A percentile compares a stretch with the other conserved stretches of the same genome.
phyloP scores from a whole-genome alignment of 2,329 filamentous ascomycete genomes.

The Chaetoscypha palmicola region DNA sequence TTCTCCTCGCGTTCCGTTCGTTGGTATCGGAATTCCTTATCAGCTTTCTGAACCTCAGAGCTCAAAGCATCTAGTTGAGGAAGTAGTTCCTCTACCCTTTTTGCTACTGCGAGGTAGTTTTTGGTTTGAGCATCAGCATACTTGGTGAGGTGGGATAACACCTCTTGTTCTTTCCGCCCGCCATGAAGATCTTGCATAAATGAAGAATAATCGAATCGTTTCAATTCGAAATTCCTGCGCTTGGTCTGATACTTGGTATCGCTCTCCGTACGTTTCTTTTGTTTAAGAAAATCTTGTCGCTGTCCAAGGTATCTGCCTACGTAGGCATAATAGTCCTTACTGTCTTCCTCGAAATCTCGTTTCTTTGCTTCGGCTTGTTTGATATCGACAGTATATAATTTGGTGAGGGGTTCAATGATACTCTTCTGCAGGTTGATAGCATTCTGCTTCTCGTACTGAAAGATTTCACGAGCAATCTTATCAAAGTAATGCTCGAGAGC shows the following conservation, averaged over 20 bases:
- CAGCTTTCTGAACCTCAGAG: constrained; percentile 81
- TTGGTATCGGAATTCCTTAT: constrained; percentile 95
- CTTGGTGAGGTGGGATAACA: constrained; percentile 86
- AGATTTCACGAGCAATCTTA: constrained; percentile 86
- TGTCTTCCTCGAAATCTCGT: constrained; percentile 97
- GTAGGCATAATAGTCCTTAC: constrained; percentile 96
- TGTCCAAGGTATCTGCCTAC: constrained; percentile 94
- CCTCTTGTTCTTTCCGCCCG: constrained; percentile 96
- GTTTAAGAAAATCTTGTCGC: constrained; percentile 88
- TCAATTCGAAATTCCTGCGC: constrained; percentile 89
- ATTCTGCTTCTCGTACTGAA: constrained; percentile 80
- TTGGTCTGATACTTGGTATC: constrained; percentile 96
- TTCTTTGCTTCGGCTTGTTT: constrained; percentile 97
- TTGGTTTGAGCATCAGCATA: constrained; percentile 88
- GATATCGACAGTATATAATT: constrained; percentile 90
- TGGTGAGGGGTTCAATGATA: constrained; percentile 88
- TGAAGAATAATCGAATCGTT: constrained; percentile 96
- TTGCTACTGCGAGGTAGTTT: constrained; percentile 73
- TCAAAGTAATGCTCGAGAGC: constrained; percentile 98
- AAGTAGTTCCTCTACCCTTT: constrained; percentile 78
- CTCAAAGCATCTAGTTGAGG: constrained; percentile 86
- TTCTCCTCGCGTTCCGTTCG: constrained; percentile 95
- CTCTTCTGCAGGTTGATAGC: constrained; percentile 78
- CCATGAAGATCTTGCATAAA: constrained; percentile 99
- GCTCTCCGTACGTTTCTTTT: constrained; percentile 92